Evolutionary conservation across 805 yeast genomes (phyloP), one percentile per base, ranked within the genome.

Genomic region (Suhomyces faveliae): DNA sequence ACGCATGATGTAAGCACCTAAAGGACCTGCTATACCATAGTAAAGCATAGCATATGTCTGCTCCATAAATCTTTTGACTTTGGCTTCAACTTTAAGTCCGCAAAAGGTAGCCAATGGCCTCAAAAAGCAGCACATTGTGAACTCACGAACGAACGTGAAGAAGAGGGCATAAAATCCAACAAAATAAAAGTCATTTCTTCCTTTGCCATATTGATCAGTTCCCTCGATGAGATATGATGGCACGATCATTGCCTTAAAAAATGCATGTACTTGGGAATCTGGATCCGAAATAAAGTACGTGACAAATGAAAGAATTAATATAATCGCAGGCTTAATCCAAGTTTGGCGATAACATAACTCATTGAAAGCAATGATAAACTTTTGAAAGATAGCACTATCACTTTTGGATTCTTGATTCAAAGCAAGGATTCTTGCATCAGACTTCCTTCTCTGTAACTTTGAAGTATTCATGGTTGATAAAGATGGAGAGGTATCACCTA

Each of bases 121-220:
- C 50, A 94, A 79, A 0, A 89, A 59, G 27, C 80, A 73, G 64
- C 90, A 91, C 98, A 94, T 90, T 54, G 82, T 61, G 62, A 94
- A 92, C 67, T 94, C 99, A 59, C 99, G 81, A 54, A 81, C 73
- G 63, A 92, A 94, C 0, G 97, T 87, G 78, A 94, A 91, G 58
- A 90, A 84, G 33, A 94, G 67, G 78, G 92, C 87, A 70, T 88
- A 84, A 64, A 81, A 89, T 15, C 76, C 74, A 12, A 92, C 88
- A 71, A 90, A 94, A 19, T 76, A 76, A 54, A 90, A 78, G 68
- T 94, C 99, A 59, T 83, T 81, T 40, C 63, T 71, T 48, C 99
- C 99, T 68, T 94, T 94, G 22, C 88, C 97, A 64, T 91, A 94
- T 46, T 79, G 81, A 45, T 82, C 79, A 1, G 87, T 76, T 22